A percentile compares a stretch with the other conserved stretches of the same genome.
These are phyloP conservation scores for Dipodascus albidus DNA, from an alignment of 805 yeast genomes.

Conservation along the genomic window DNA sequence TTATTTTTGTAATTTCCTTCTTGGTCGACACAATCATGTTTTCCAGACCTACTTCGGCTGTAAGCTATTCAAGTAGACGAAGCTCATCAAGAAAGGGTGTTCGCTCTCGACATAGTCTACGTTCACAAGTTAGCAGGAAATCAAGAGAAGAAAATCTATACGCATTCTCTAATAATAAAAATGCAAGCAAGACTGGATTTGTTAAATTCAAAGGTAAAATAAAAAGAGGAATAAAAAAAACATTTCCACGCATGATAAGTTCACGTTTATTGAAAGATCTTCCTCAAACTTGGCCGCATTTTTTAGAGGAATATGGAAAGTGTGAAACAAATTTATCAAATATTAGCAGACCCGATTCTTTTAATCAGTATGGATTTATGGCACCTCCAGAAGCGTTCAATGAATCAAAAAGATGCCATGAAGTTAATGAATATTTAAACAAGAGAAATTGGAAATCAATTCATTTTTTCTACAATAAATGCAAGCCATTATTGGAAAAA, in stretches of 20 bases:
- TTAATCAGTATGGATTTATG: constrained; percentile 35
- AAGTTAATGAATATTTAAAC: constrained; percentile 8
- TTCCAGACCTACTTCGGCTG: background rate
- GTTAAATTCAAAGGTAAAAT: constrained; percentile 1
- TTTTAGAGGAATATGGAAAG: constrained; percentile 1
- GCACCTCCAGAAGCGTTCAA: constrained; percentile 48
- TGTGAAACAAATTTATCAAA: constrained; percentile 14
- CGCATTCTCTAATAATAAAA: background rate
- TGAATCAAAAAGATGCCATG: constrained; percentile 26
- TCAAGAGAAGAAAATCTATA: background rate
- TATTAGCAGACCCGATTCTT: constrained; percentile 45
- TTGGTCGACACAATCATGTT: background rate
- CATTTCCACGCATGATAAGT: background rate
- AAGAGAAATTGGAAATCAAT: constrained; percentile 19
- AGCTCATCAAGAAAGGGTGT: background rate
- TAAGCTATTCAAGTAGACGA: background rate
- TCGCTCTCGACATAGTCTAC: background rate
- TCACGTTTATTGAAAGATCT: background rate
- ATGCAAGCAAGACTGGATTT: background rate
- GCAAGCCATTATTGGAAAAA: constrained; percentile 26
- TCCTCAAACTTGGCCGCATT: constrained; percentile 1
- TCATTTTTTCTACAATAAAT: constrained; percentile 31
- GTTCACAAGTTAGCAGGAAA: background rate
- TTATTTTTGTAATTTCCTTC: background rate
- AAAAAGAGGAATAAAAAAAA: background rate